Evolutionary conservation across 179 eudicot genomes (phyloP).

Genomic region (Drosera spatulata): DNA sequence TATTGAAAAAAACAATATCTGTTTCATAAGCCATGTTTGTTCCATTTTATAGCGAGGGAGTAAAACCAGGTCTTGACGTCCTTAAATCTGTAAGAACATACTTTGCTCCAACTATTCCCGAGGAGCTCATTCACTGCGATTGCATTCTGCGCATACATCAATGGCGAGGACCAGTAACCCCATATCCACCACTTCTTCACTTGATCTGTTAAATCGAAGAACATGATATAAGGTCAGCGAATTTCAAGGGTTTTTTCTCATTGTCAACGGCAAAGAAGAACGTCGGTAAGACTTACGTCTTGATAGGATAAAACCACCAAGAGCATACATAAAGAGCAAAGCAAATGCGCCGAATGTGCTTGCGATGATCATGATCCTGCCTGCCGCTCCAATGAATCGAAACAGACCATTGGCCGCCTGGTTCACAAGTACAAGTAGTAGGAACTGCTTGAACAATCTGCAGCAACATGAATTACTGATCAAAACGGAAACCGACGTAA

Average conservation of each 20-base stretch:
- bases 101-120: conserved; percentile 44
- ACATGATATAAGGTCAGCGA: too few relatives aligned
- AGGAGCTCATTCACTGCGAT: conserved; percentile 47
- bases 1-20: too few relatives aligned
- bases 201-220: conserved; percentile 15
- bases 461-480: conserved; percentile 4
- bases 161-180: conserved; percentile 34
- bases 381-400: conserved; percentile 46
- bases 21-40: too few relatives aligned
- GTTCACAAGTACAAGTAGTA: conserved; percentile 29
- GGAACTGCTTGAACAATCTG: conserved; percentile 46
- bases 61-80: too few relatives aligned
- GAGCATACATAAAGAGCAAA: conserved; percentile 28
- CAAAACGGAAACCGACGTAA: background rate
- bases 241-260: too few relatives aligned
- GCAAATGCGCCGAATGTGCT: conserved; percentile 53
- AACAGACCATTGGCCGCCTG: conserved; percentile 54
- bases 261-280: background rate
- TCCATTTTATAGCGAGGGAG: too few relatives aligned
- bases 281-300: conserved; percentile 18
- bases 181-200: conserved; percentile 57
- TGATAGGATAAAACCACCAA: conserved; percentile 50
- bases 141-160: conserved; percentile 22
- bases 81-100: conserved; percentile 11
- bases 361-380: conserved; percentile 53